Conservation (phyloP, 306 rosid genomes). For the Pachyrhizus erosus region DNA sequence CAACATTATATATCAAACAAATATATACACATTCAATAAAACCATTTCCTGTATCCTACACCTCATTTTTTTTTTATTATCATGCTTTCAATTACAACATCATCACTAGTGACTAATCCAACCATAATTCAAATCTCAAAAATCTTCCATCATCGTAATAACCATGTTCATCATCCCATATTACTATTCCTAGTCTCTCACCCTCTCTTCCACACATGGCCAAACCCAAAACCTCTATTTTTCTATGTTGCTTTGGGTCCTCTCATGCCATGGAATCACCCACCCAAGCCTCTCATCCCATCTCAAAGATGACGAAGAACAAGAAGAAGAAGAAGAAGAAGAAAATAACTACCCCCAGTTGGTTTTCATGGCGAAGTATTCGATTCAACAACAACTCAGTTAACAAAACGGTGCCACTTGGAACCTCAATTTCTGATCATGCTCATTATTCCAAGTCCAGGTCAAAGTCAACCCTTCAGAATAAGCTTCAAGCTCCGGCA, state of each 20-base stretch:
- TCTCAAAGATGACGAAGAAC: not conserved
- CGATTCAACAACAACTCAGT: conserved; percentile 41
- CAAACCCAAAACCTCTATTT: conserved; percentile 43
- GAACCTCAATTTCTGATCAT: conserved; percentile 39
- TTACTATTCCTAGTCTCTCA: not conserved
- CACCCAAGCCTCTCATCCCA: not conserved
- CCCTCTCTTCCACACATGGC: conserved; percentile 59
- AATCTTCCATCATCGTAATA: not conserved
- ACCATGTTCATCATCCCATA: conserved; percentile 5
- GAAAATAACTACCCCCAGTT: not conserved
- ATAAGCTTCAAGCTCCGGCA: not conserved
- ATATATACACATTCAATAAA: conserved; percentile 1
- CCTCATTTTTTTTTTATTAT: conserved; percentile 14
- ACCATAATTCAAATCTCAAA: not conserved
- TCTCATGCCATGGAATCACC: not conserved
- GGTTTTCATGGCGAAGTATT: conserved; percentile 48
- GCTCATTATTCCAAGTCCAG: conserved; percentile 35
- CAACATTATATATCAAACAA: not conserved
- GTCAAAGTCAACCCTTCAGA: conserved; percentile 47
- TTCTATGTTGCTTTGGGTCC: conserved; percentile 60
- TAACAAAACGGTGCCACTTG: conserved; percentile 67
- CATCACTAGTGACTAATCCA: conserved; percentile 11
- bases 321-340: not conserved
- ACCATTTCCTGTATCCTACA: conserved; percentile 5
- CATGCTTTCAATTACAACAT: conserved; percentile 37